These are phyloP conservation scores for Nissolia schottii DNA, from an alignment of 306 rosid genomes.

Conservation along the genomic window DNA sequence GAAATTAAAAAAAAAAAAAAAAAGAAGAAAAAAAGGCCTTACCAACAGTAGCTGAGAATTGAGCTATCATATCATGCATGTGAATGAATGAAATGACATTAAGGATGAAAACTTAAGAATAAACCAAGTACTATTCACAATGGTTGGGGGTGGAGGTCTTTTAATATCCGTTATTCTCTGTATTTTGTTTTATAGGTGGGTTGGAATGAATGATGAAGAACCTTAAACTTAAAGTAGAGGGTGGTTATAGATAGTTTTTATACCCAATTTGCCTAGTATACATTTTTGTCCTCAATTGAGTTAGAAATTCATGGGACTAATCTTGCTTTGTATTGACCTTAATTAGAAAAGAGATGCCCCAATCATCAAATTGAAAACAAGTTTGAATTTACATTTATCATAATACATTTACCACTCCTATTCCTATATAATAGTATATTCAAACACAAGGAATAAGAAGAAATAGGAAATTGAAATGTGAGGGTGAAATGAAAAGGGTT, in stretches of 20 bases:
- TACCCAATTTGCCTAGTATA: not conserved
- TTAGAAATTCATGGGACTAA: slow-evolving; percentile 5
- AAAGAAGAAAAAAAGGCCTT: not conserved
- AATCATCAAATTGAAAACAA: not conserved
- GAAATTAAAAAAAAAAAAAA: no score
- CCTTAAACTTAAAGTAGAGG: slow-evolving; percentile 18
- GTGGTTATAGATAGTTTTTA: slow-evolving; percentile 11
- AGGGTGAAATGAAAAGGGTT: slow-evolving; percentile 8
- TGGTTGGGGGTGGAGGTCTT: not conserved
- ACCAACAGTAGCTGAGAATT: slow-evolving; percentile 36
- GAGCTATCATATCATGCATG: slow-evolving; percentile 6
- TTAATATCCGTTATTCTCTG: slow-evolving; percentile 8
- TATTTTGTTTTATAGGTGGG: slow-evolving; percentile 15
- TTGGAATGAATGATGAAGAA: slow-evolving; percentile 26
- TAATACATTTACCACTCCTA: not conserved
- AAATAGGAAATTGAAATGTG: slow-evolving; percentile 7
- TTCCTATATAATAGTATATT: not conserved
- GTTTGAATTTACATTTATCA: not conserved
- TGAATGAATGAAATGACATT: slow-evolving; percentile 20
- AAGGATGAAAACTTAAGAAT: not conserved
- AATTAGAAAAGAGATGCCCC: not conserved
- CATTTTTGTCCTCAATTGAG: not conserved
- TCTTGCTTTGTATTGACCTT: not conserved
- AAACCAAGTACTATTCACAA: not conserved
- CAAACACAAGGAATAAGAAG: not conserved